Conservation (phyloP, 2,329 filamentous ascomycete genomes). For the Xenoacremonium recifei region DNA sequence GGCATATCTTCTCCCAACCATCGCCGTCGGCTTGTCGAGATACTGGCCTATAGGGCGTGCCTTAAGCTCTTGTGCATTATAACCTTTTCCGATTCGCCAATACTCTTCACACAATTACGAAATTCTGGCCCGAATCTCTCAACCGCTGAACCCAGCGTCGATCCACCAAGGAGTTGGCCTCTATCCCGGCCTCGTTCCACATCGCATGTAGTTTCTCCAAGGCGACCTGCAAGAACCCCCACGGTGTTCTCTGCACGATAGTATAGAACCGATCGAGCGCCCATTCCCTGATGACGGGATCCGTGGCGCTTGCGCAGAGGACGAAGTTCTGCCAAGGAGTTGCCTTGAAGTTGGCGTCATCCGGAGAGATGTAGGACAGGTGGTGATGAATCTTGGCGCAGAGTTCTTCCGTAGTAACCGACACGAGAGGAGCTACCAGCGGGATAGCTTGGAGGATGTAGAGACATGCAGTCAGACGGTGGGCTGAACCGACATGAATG, state of each 20-base stretch:
- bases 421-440: constrained; percentile 16
- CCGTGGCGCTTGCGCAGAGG: constrained; percentile 48
- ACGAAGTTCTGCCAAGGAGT: constrained; percentile 57
- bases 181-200: constrained; percentile 35
- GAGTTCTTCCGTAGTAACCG: constrained; percentile 30
- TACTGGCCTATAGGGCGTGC: no score
- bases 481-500: constrained; percentile 38
- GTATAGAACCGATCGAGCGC: constrained; percentile 43
- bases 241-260: constrained; percentile 39
- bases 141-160: constrained; percentile 42
- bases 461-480: constrained; percentile 42
- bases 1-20: no score
- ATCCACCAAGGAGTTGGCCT: constrained; percentile 14
- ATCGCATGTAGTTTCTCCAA: constrained; percentile 43
- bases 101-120: constrained; percentile 38
- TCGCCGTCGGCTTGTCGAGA: no score
- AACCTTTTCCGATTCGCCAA: background rate
- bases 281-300: constrained; percentile 42
- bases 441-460: constrained; percentile 43
- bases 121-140: constrained; percentile 40
- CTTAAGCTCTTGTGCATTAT: no score
- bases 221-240: constrained; percentile 48
- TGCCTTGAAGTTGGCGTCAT: constrained; percentile 53
- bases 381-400: constrained; percentile 46
- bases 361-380: constrained; percentile 44